Evolutionary conservation across 129 eudicot genomes (phyloP).

Genomic region (Escallonia herrerae): DNA sequence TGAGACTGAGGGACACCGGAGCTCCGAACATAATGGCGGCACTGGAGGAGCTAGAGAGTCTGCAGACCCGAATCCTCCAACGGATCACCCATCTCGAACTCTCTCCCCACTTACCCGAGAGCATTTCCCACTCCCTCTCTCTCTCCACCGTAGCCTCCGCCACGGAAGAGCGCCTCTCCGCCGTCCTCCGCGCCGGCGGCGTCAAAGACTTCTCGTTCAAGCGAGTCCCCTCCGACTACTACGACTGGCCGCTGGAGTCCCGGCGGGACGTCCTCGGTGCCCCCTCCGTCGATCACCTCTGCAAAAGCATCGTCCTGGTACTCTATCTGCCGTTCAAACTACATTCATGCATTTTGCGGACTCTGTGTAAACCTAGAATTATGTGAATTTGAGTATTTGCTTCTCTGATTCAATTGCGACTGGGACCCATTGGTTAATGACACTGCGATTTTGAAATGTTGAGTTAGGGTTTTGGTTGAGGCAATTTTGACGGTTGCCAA

Average conservation of each 20-base stretch:
- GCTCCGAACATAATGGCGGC: constrained; percentile 26
- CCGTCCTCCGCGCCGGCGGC: constrained; percentile 43
- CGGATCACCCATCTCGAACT: constrained; percentile 68
- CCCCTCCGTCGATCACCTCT: constrained; percentile 79
- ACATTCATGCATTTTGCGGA: too few relatives aligned
- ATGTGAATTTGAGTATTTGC: too few relatives aligned
- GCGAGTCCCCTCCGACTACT: constrained; percentile 74
- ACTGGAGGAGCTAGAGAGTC: constrained; percentile 48
- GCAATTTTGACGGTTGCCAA: too few relatives aligned
- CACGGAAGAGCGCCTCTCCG: constrained; percentile 72
- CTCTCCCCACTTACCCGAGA: constrained; percentile 24
- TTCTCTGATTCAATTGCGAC: too few relatives aligned
- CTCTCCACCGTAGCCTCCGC: constrained; percentile 18
- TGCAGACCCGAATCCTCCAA: constrained; percentile 57
- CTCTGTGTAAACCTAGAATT: too few relatives aligned
- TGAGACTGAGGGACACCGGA: background rate
- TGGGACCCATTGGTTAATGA: too few relatives aligned
- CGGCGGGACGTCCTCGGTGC: constrained; percentile 74
- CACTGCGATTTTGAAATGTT: too few relatives aligned
- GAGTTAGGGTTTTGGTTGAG: too few relatives aligned
- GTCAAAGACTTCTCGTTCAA: constrained; percentile 70
- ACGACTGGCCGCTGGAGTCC: constrained; percentile 65
- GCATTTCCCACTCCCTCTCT: constrained; percentile 16
- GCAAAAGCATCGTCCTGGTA: constrained; percentile 98
- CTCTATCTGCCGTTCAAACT: background rate